Base-by-base conservation (phyloP, 805 yeast species). In the Candida sakaeoensis region DNA sequence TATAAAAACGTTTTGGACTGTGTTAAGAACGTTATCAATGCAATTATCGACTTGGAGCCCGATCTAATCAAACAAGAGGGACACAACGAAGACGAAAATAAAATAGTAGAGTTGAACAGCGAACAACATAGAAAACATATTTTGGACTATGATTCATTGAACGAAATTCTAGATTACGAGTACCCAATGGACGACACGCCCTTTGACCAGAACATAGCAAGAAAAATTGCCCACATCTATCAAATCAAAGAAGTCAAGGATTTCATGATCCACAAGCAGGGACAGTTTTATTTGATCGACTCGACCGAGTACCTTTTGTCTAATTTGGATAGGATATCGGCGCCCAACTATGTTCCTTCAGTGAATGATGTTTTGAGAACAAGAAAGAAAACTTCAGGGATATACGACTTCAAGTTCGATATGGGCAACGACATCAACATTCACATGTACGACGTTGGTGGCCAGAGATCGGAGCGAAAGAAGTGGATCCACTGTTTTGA, bases 401-500 rank as follows among this genome's bases (percentile, higher is more conserved):
- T 90, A 16, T 86, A 82, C 52, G 96, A 89, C 57, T 80, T 87
- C 43, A 72, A 75, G 42, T 85, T 90, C 53, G 80, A 79, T 44
- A 74, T 89, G 77, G 88, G 85, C n/a, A 46, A 52, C 23, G 70
- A 70, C 5, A 52, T 68, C 16, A 63, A 61, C 37, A 61, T 68
- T 26, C 74, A 69, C 50, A 68, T 69, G 74, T 69, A 54, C 54
- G 97, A 90, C 60, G 96, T 90, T 35, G 97, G 97, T 47, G 97
- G 97, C 1, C 99, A 93, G 62, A 72, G 99, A 52, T 80, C 95
- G 3, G 99, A 93, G 66, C 80, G 99, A 39, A 86, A 85, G 55
- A 91, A 93, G 61, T 93, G 99, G 99, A 89, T 93, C 46, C 95
- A 93, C 62, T 87, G 96, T 56, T 93, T 93, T 53, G 96, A 89